A percentile compares a stretch with the other conserved stretches of the same genome.
Conservation (phyloP, 371 early-diverging fungal genomes). For the Batrachochytrium dendrobatidis region DNA sequence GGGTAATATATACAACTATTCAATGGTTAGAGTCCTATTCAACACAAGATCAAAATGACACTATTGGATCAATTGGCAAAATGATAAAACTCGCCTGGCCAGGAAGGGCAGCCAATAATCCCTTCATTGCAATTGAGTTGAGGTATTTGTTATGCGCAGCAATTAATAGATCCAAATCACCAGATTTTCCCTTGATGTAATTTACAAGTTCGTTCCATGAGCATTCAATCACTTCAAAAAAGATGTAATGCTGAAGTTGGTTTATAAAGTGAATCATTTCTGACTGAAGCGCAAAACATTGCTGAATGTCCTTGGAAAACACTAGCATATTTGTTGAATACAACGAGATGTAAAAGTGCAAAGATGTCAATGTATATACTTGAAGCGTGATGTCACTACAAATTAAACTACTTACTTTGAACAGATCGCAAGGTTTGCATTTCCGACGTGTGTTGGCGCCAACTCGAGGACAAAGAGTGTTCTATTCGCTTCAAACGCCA, state of each 20-base stretch:
- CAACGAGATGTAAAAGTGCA: too few relatives aligned
- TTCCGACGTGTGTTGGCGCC: constrained; percentile 59
- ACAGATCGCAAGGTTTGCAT: constrained; percentile 1
- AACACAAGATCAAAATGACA: neutral
- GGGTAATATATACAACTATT: constrained; percentile 2
- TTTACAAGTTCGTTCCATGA: constrained; percentile 77
- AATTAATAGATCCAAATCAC: constrained; percentile 34
- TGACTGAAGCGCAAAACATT: constrained; percentile 56
- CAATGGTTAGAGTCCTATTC: neutral
- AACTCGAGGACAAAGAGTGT: constrained; percentile 59
- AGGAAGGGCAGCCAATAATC: constrained; percentile 17
- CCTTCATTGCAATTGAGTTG: constrained; percentile 20
- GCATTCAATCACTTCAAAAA: constrained; percentile 81
- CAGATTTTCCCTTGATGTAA: constrained; percentile 49
- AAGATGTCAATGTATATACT: too few relatives aligned
- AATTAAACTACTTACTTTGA: too few relatives aligned
- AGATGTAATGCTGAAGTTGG: constrained; percentile 82
- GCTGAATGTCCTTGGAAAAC: constrained; percentile 38
- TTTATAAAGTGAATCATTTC: constrained; percentile 92
- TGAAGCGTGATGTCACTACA: too few relatives aligned
- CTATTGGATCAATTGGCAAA: constrained; percentile 2
- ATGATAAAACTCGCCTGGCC: neutral
- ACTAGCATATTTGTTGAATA: too few relatives aligned
- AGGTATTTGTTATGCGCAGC: constrained; percentile 31
- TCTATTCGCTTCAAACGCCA: constrained; percentile 88